Evolutionary conservation across 306 rosid genomes (phyloP).

Genomic region (Trifolium pratense): DNA sequence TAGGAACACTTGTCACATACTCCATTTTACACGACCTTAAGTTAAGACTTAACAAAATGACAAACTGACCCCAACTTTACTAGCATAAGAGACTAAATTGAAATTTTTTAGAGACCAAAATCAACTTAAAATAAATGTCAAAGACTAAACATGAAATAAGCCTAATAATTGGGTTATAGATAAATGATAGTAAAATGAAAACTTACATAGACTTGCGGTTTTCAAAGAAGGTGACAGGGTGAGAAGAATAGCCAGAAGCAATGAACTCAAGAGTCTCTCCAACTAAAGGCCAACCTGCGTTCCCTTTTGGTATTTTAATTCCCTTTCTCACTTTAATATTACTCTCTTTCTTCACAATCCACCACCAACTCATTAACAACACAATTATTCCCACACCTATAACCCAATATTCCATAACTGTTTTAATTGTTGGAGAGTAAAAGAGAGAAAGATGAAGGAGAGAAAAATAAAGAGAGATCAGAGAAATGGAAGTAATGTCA

Average conservation of each 20-base stretch:
- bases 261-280: conserved; percentile 92
- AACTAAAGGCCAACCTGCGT: conserved; percentile 78
- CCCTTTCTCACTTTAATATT: conserved; percentile 1
- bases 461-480: too few relatives aligned
- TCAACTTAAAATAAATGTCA: neutral
- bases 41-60: too few relatives aligned
- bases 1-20: too few relatives aligned
- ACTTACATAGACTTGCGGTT: conserved; percentile 90
- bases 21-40: too few relatives aligned
- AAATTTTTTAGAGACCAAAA: too few relatives aligned
- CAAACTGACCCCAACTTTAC: too few relatives aligned
- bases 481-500: too few relatives aligned
- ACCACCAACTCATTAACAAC: conserved; percentile 39
- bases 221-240: conserved; percentile 80
- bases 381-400: conserved; percentile 43
- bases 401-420: conserved; percentile 46
- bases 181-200: neutral
- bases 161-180: too few relatives aligned
- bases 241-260: conserved; percentile 74
- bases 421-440: too few relatives aligned
- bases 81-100: too few relatives aligned
- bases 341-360: conserved; percentile 40
- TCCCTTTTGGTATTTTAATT: conserved; percentile 65
- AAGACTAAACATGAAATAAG: too few relatives aligned
- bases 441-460: too few relatives aligned